Conservation (phyloP, 164 flowering plant species). For the Warburgia ugandensis region DNA sequence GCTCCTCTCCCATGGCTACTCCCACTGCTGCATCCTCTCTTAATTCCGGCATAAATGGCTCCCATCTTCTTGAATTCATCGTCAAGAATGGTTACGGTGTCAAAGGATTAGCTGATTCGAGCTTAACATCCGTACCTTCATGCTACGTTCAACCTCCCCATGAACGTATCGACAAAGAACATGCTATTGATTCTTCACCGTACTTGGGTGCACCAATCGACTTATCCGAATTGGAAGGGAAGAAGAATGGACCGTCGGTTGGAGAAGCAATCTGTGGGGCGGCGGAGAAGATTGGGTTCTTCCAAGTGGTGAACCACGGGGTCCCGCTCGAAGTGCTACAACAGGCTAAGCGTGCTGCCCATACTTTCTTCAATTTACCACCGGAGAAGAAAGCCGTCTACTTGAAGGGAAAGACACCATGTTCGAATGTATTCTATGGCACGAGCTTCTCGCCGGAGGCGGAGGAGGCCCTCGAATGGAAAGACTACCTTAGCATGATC, state of each 20-base stretch:
- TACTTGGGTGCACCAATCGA: slow-evolving; percentile 14
- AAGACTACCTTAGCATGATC: slow-evolving; percentile 18
- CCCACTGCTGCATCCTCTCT: not conserved
- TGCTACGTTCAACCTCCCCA: slow-evolving; percentile 16
- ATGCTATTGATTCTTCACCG: slow-evolving; percentile 10
- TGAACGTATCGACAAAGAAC: slow-evolving; percentile 11
- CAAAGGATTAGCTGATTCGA: slow-evolving; percentile 15
- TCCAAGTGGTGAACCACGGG: slow-evolving; percentile 22
- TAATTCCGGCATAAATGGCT: not conserved
- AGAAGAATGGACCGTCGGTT: slow-evolving; percentile 7
- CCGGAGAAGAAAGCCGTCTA: slow-evolving; percentile 11
- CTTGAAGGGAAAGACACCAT: slow-evolving; percentile 9
- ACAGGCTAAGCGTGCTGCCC: slow-evolving; percentile 11
- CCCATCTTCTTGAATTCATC: slow-evolving; percentile 10
- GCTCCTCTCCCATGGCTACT: slow-evolving; percentile 5
- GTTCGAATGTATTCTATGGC: slow-evolving; percentile 13
- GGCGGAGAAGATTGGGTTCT: slow-evolving; percentile 14
- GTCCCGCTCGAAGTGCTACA: slow-evolving; percentile 10
- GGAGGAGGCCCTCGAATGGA: slow-evolving; percentile 17
- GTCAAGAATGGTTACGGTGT: slow-evolving; percentile 16
- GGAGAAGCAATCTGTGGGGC: slow-evolving; percentile 7
- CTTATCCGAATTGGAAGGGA: slow-evolving; percentile 10
- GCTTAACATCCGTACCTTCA: slow-evolving; percentile 6
- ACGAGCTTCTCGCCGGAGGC: slow-evolving; percentile 18
- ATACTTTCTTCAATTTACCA: slow-evolving; percentile 12